phyloP scores from a whole-genome alignment of 371 early-diverging fungal species.

The Zychaea mexicana region DNA sequence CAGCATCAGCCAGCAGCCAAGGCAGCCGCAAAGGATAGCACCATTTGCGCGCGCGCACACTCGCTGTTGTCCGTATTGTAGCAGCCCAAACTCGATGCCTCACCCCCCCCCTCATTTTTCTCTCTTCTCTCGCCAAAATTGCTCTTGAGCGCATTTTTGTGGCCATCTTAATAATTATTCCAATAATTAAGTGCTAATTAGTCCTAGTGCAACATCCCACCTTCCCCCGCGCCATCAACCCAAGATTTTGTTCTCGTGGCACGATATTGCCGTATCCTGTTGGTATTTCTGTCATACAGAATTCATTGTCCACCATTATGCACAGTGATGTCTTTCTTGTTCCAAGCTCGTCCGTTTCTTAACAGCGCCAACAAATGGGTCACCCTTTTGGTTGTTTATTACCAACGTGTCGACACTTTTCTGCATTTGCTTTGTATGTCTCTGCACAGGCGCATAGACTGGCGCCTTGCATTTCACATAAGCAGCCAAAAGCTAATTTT shows the following conservation, averaged over 20 bases:
- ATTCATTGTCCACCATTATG: not conserved
- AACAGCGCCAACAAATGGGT: not conserved
- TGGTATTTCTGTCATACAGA: not conserved
- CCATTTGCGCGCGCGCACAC: not conserved
- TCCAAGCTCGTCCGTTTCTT: not conserved
- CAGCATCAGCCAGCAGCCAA: too few relatives aligned
- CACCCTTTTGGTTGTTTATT: not conserved
- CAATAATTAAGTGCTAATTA: not conserved
- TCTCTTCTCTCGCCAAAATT: not conserved
- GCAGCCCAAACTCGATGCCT: too few relatives aligned
- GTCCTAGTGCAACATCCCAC: too few relatives aligned
- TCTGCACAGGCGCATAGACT: not conserved
- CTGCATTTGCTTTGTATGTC: not conserved
- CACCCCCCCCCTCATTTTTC: constrained; percentile 2
- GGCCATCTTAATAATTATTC: not conserved
- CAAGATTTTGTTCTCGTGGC: not conserved
- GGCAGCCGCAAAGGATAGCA: too few relatives aligned
- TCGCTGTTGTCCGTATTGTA: not conserved
- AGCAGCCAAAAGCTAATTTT: not conserved
- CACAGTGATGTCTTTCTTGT: constrained; percentile 3
- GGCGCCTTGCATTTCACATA: not conserved
- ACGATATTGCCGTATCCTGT: too few relatives aligned
- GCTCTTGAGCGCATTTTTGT: constrained; percentile 4
- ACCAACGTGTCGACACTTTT: not conserved
- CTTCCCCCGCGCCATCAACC: too few relatives aligned